Evolutionary conservation across 441 rosid genomes (phyloP).

Genomic region (Pelargonium citronellum): DNA sequence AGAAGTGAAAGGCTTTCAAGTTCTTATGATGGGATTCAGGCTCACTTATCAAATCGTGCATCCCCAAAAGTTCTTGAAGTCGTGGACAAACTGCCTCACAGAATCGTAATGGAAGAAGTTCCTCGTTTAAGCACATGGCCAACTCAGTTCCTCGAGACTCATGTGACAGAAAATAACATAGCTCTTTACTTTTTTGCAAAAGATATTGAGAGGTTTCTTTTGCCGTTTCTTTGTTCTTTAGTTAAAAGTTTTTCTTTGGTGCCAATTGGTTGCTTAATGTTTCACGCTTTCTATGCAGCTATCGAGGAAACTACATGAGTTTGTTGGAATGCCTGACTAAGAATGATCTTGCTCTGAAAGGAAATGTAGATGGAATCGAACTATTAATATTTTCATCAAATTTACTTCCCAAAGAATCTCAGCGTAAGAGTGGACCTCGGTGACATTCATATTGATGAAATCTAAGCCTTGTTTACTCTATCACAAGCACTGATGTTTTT

Average conservation of each 20-base stretch:
- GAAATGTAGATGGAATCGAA: slow-evolving; percentile 25
- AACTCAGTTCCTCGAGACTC: slow-evolving; percentile 21
- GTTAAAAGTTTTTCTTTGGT: neutral
- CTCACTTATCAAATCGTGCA: slow-evolving; percentile 26
- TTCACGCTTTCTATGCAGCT: slow-evolving; percentile 24
- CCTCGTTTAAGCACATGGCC: slow-evolving; percentile 27
- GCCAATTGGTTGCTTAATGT: slow-evolving; percentile 3
- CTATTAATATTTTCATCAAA: slow-evolving; percentile 29
- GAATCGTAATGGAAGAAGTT: slow-evolving; percentile 25
- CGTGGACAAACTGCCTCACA: slow-evolving; percentile 26
- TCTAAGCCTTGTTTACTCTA: neutral
- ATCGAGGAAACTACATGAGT: slow-evolving; percentile 24
- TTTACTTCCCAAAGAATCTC: slow-evolving; percentile 29
- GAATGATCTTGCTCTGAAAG: slow-evolving; percentile 32
- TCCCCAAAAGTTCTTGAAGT: slow-evolving; percentile 27
- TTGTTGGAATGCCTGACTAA: slow-evolving; percentile 25
- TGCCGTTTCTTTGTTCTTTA: neutral
- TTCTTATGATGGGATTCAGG: slow-evolving; percentile 29
- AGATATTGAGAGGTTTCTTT: slow-evolving; percentile 25
- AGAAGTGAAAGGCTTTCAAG: slow-evolving; percentile 20
- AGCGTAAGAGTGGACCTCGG: slow-evolving; percentile 23
- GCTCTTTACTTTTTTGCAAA: slow-evolving; percentile 34
- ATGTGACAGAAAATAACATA: slow-evolving; percentile 26
- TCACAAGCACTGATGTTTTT: neutral
- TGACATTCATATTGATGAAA: neutral